Conservation (phyloP, 225 moss, liverwort and hornwort genomes). For the Neckera pumila region DNA sequence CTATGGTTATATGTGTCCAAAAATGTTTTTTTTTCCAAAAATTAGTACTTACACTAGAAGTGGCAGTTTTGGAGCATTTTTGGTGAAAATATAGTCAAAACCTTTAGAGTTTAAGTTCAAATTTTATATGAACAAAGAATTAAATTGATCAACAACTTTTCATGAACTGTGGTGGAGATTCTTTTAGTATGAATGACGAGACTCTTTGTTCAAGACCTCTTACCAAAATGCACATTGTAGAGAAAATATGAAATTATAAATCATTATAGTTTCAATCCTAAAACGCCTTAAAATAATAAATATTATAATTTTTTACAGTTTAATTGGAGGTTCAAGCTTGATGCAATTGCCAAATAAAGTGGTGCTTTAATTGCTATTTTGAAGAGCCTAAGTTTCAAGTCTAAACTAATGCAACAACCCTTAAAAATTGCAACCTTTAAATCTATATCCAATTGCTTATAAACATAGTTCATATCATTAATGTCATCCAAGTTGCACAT, state of each 20-base stretch:
- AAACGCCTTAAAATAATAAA: not conserved
- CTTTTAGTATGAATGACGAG: not conserved
- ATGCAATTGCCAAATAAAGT: too few relatives aligned
- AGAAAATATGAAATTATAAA: not conserved
- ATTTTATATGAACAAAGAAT: not conserved
- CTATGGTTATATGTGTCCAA: too few relatives aligned
- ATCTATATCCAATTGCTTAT: not conserved
- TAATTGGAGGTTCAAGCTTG: not conserved
- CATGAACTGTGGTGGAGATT: fast-evolving
- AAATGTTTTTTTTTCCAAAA: too few relatives aligned
- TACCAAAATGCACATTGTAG: not conserved
- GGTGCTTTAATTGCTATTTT: not conserved
- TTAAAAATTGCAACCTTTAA: too few relatives aligned
- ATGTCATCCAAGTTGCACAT: not conserved
- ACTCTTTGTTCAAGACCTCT: not conserved
- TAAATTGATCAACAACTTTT: not conserved
- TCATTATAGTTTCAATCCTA: not conserved
- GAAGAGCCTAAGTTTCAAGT: too few relatives aligned
- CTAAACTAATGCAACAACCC: not conserved
- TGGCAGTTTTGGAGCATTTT: too few relatives aligned
- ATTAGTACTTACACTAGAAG: too few relatives aligned
- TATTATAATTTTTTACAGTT: too few relatives aligned
- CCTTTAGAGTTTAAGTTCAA: too few relatives aligned
- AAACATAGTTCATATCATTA: not conserved
- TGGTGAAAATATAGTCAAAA: too few relatives aligned